Percentiles rank a stretch among this genome's conserved stretches.
phyloP scores from a whole-genome alignment of 306 rosid species.

The Prunus mongolica region DNA sequence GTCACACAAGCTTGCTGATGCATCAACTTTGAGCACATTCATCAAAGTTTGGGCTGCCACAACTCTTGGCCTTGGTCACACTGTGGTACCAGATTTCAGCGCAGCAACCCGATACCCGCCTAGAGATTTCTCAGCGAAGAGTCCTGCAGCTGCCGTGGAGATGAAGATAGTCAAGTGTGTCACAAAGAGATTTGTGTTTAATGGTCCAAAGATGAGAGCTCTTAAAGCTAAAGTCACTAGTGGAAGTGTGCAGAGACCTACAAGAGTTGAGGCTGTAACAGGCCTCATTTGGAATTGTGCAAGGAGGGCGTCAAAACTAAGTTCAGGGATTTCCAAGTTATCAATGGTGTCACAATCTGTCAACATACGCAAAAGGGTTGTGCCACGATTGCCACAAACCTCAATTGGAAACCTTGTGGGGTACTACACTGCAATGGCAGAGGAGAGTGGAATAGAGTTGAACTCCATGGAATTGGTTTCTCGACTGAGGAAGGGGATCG shows the following conservation, averaged over 20 bases:
- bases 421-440: background rate
- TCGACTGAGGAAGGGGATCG: conserved; percentile 1
- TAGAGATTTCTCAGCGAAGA: conserved; percentile 6
- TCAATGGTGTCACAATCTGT: conserved; percentile 31
- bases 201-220: conserved; percentile 11
- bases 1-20: conserved; percentile 39
- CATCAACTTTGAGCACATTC: conserved; percentile 27
- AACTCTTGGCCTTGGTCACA: conserved; percentile 6
- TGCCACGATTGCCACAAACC: conserved; percentile 18
- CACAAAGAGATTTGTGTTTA: conserved; percentile 37
- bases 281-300: conserved; percentile 45
- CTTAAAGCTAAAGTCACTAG: conserved; percentile 23
- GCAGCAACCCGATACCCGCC: conserved; percentile 22
- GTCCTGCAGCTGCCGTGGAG: background rate
- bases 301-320: conserved; percentile 13
- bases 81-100: conserved; percentile 1
- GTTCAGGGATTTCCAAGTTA: conserved; percentile 6
- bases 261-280: conserved; percentile 36
- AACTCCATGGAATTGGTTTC: background rate
- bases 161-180: conserved; percentile 6
- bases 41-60: conserved; percentile 30
- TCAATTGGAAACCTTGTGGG: conserved; percentile 37
- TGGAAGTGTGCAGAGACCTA: conserved; percentile 7
- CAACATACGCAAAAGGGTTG: conserved; percentile 26
- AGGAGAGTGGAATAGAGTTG: background rate